These are phyloP conservation scores for Vitis hybrid DNA, from an alignment of 177 flowering plant species.

Conservation along the genomic window DNA sequence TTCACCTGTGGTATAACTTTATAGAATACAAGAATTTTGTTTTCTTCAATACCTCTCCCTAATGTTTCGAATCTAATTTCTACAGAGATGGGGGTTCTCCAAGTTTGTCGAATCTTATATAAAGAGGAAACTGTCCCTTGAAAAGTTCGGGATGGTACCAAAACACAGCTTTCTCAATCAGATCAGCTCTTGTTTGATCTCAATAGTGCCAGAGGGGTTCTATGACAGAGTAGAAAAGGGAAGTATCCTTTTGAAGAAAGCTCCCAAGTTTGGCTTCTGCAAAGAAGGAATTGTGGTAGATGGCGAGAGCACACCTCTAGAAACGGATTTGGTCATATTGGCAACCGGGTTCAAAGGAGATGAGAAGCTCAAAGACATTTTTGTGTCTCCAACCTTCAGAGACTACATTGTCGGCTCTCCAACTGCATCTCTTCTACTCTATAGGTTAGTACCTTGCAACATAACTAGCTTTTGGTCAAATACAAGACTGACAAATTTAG, in stretches of 20 bases:
- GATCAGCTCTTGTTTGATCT: constrained; percentile 31
- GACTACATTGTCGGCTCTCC: constrained; percentile 29
- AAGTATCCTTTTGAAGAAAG: constrained; percentile 44
- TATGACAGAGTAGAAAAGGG: constrained; percentile 52
- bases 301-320: constrained; percentile 20
- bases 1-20: constrained; percentile 25
- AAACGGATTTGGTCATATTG: constrained; percentile 58
- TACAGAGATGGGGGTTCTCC: constrained; percentile 51
- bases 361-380: constrained; percentile 47
- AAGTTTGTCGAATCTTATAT: constrained; percentile 49
- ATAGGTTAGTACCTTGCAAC: constrained; percentile 27
- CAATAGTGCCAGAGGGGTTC: constrained; percentile 47
- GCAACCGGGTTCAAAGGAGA: constrained; percentile 63
- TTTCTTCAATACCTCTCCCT: too few relatives aligned
- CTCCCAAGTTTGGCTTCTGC: constrained; percentile 40
- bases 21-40: too few relatives aligned
- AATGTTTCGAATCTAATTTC: not conserved
- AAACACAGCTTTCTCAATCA: constrained; percentile 45
- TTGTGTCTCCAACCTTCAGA: constrained; percentile 33
- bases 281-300: constrained; percentile 45
- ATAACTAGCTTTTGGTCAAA: not conserved
- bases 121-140: constrained; percentile 35
- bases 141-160: constrained; percentile 54
- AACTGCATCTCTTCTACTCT: constrained; percentile 29
- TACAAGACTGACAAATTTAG: too few relatives aligned